Percentiles rank a stretch among this genome's conserved stretches.
Conservation (phyloP, 306 rosid species). For the Betula pendula region DNA sequence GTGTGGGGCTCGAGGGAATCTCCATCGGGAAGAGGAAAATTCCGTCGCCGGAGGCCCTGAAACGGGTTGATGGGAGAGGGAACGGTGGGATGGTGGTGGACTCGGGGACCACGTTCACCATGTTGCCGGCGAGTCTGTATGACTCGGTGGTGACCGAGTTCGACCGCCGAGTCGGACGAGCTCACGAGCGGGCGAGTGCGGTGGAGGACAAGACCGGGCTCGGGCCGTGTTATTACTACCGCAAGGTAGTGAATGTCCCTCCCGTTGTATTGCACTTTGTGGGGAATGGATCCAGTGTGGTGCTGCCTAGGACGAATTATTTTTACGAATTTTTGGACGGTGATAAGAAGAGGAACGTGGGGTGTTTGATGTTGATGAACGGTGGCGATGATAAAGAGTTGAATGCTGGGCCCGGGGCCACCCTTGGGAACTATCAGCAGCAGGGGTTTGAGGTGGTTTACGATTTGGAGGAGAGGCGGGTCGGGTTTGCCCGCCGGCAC, state of each 20-base stretch:
- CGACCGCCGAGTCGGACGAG: slow-evolving; percentile 57
- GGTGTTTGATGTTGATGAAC: slow-evolving; percentile 91
- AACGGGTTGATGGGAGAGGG: slow-evolving; percentile 53
- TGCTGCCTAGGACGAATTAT: slow-evolving; percentile 68
- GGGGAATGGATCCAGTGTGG: slow-evolving; percentile 68
- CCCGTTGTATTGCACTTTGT: slow-evolving; percentile 58
- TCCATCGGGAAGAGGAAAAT: slow-evolving; percentile 54
- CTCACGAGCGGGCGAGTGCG: slow-evolving; percentile 58
- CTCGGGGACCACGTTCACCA: slow-evolving; percentile 90
- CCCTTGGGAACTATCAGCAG: slow-evolving; percentile 88
- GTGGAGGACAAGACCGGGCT: slow-evolving; percentile 72
- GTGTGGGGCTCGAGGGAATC: slow-evolving; percentile 66
- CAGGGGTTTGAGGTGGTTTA: slow-evolving; percentile 89
- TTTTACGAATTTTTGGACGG: slow-evolving; percentile 77
- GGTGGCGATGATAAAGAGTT: slow-evolving; percentile 83
- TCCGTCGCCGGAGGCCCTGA: slow-evolving; percentile 61
- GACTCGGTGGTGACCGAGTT: slow-evolving; percentile 68
- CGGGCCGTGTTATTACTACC: slow-evolving; percentile 66
- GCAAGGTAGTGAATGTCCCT: slow-evolving; percentile 46
- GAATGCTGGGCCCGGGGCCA: slow-evolving; percentile 83
- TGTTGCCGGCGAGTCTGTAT: slow-evolving; percentile 71
- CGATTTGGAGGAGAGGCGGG: slow-evolving; percentile 68
- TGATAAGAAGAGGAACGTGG: slow-evolving; percentile 53
- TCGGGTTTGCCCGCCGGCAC: slow-evolving; percentile 81
- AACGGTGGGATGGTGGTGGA: slow-evolving; percentile 86